These are phyloP conservation scores for Phytophthora agathidicida DNA, from an alignment of 352 stramenopile species.

Conservation along the genomic window DNA sequence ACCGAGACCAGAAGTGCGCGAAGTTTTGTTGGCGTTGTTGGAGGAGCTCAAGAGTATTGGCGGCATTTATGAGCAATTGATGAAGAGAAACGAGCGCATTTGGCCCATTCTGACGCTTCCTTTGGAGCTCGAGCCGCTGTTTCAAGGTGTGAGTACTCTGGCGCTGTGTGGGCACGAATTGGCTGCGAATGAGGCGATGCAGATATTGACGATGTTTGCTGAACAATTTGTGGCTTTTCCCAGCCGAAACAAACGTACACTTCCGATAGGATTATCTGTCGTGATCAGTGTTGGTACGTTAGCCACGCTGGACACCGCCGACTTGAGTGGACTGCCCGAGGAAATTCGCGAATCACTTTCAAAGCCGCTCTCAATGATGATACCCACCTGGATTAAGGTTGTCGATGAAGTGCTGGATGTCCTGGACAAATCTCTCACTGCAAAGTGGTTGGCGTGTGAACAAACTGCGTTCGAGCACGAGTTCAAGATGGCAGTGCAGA, in stretches of 20 bases:
- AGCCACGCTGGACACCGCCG: neutral
- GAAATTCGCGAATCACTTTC: constrained; percentile 13
- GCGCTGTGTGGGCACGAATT: constrained; percentile 9
- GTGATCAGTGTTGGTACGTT: constrained; percentile 23
- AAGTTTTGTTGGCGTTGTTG: constrained; percentile 20
- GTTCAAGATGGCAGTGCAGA: constrained; percentile 5
- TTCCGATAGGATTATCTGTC: constrained; percentile 17
- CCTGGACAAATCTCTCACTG: constrained; percentile 19
- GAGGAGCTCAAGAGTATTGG: constrained; percentile 29
- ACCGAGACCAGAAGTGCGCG: constrained; percentile 20
- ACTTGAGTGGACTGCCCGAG: constrained; percentile 9
- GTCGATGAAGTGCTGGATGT: constrained; percentile 26
- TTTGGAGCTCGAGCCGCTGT: constrained; percentile 32
- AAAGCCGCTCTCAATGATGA: constrained; percentile 10
- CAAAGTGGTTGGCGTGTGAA: constrained; percentile 20
- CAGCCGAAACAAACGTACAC: neutral
- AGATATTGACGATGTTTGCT: constrained; percentile 20
- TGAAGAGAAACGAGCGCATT: constrained; percentile 8
- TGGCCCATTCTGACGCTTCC: constrained; percentile 32
- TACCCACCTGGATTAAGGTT: constrained; percentile 9
- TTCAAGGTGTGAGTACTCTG: constrained; percentile 29
- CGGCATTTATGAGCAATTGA: constrained; percentile 24
- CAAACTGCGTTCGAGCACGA: constrained; percentile 18
- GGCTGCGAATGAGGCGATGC: constrained; percentile 22
- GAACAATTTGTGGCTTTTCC: constrained; percentile 10